Base-by-base conservation (phyloP, 2,329 filamentous ascomycete species). In the Scolecobasidium constrictum region DNA sequence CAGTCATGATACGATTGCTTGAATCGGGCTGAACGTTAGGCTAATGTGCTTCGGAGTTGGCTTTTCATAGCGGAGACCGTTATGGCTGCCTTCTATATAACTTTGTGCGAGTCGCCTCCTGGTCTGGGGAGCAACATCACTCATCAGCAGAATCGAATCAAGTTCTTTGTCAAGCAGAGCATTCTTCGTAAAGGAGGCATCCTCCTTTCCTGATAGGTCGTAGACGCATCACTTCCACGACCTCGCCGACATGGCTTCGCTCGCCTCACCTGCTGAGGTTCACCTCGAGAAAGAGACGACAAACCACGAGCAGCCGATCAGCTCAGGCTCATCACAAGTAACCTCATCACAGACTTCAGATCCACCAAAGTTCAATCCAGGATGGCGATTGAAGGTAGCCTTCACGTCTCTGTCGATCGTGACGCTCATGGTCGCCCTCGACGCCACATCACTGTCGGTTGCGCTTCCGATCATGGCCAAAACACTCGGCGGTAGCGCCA, bases 391-490 rank as follows among this genome's bases (percentile, higher is more conserved):
- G 50, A 48, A 62, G 16, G 58, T 73, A 15, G 70, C 69, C 28
- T 75, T 76, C 50, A 48, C 56, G 21, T 70, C 73, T 28, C 61
- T 79, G 5, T 62, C 65, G 5, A 62, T 75, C 36, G 63, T 82
- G 42, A 71, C 71, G 2, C 23, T 43, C 15, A 77, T 78, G 61
- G 73, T 77, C 2, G 75, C 78, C 11, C 63, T 83, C 20, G 78
- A 83, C 56, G 77, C 77, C 3, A 82, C 78, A 1, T 79, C 73
- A 3, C 66, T 82, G 40, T 77, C 74, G 3, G 76, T 81, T 5
- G 77, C 78, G 3, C 58, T 81, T 35, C 55, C 60, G 11, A 58
- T 61, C 35, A 63, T 64, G 56, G 56, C 61, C 2, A 53, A 50
- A 49, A 50, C 46, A 5, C 52, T 64, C 4, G 43, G 51, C 4